Conservation (phyloP, 2,329 filamentous ascomycete genomes). For the Colletotrichum limetticola region DNA sequence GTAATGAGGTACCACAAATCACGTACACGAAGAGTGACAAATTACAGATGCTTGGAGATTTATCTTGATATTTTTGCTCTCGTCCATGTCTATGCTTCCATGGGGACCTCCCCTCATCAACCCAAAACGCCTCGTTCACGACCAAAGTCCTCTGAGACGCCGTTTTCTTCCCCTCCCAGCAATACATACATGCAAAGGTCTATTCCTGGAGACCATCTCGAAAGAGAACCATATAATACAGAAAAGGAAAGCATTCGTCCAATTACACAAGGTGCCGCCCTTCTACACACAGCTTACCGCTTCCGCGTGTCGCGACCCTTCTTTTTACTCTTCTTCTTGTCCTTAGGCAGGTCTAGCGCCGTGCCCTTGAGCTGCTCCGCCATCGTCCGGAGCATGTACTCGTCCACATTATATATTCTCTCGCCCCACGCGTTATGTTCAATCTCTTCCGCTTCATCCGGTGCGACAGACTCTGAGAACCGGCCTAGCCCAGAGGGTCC, state of each 20-base stretch:
- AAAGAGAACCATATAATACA: conserved; percentile 18
- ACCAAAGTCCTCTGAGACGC: neutral
- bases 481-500: conserved; percentile 50
- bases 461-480: conserved; percentile 48
- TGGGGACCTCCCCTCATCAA: neutral
- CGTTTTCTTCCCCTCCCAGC: neutral
- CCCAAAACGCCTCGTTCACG: neutral
- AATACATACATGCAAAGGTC: conserved; percentile 23
- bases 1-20: neutral
- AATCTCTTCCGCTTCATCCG: conserved; percentile 50
- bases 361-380: conserved; percentile 68
- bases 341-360: conserved; percentile 70
- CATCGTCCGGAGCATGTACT: conserved; percentile 80
- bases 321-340: conserved; percentile 72
- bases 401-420: conserved; percentile 72
- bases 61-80: conserved; percentile 1
- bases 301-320: conserved; percentile 68
- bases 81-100: conserved; percentile 11
- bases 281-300: conserved; percentile 42
- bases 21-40: neutral
- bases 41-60: neutral
- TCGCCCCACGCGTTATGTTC: conserved; percentile 71
- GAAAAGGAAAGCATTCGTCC: neutral
- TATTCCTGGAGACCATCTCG: conserved; percentile 11
- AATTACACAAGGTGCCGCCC: neutral